Percentiles rank a stretch among this genome's conserved stretches.
phyloP scores from a whole-genome alignment of 169 alveolate species.

The Plasmodium billcollinsi region DNA sequence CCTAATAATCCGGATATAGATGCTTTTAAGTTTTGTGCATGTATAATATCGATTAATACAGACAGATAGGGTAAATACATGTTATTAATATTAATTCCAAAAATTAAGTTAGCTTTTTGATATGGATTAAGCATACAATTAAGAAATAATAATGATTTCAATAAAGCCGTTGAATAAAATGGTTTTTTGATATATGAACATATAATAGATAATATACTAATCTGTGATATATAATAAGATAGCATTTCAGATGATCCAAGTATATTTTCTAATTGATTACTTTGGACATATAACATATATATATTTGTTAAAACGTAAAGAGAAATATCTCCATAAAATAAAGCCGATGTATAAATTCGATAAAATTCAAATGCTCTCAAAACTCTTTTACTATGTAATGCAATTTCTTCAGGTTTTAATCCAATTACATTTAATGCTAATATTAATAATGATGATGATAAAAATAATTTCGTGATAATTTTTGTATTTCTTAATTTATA shows the following conservation, averaged over 20 bases:
- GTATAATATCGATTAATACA: constrained; percentile 60
- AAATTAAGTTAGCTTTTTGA: constrained; percentile 63
- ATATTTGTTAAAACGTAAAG: constrained; percentile 66
- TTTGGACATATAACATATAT: constrained; percentile 67
- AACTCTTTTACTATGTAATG: constrained; percentile 66
- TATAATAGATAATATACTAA: constrained; percentile 33
- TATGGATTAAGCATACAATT: constrained; percentile 72
- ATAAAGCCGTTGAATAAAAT: constrained; percentile 62
- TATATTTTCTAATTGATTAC: constrained; percentile 35
- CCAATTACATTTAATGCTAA: constrained; percentile 43
- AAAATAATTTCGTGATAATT: constrained; percentile 53
- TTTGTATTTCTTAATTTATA: constrained; percentile 38
- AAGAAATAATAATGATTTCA: constrained; percentile 53
- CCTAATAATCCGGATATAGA: constrained; percentile 72
- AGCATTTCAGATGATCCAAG: constrained; percentile 67
- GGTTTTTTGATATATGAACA: constrained; percentile 68
- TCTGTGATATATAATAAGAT: constrained; percentile 65
- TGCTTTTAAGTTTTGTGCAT: constrained; percentile 70
- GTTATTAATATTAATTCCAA: constrained; percentile 65
- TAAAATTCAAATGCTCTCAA: constrained; percentile 71
- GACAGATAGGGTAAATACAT: constrained; percentile 71
- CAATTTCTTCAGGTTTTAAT: constrained; percentile 72
- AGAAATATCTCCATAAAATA: constrained; percentile 72
- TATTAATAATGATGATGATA: constrained; percentile 42
- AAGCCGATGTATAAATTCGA: constrained; percentile 69